Evolutionary conservation across 805 yeast genomes (phyloP), one percentile per base, ranked within the genome.

Genomic region (Saccharomycopsis fodiens): DNA sequence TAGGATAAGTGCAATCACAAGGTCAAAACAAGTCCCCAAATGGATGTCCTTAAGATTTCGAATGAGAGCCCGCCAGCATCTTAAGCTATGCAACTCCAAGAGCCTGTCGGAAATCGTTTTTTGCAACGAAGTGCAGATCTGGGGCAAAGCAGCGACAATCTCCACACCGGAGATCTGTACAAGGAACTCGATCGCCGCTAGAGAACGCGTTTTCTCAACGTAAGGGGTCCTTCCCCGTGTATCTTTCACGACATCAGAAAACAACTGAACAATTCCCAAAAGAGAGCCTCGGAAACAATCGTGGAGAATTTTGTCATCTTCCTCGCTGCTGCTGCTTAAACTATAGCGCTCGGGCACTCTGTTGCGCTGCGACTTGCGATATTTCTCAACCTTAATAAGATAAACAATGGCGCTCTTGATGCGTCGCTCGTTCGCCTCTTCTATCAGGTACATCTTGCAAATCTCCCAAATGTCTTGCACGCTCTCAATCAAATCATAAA

Each of bases 111-210:
- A 88, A 19, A 89, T 62, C 0, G 91, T 81, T 1, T 88, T 79
- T 57, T 87, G 96, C 10, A 91, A 64, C 55, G 95, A 84, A 1
- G 95, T 83, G 48, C 86, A 82, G 3, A 91, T 76, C 58, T 89
- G 97, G 0, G 96, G 94, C 30, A 84, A 62, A 0, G 86, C 85
- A 1, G 84, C 74, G 3, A 77, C 73, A 25, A 84, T 74, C 13
- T 79, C 68, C 21, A 70, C 65, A 4, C 73, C 72, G 1, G 78
- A 65, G 2, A 78, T 62, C 36, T 71, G 68, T 4, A 85, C 76
- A 20, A 91, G 62, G 47, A 82, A 76, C 32, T 80, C 76, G 25
- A 91, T 73, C 1, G 96, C 96, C 46, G 77, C 68, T 2, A 91
- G 69, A 1, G 91, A 81, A 31, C 76, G 72, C 1, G 80, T 66